Evolutionary conservation across 352 stramenopile species (phyloP).

Genomic region (Albugo laibachii): DNA sequence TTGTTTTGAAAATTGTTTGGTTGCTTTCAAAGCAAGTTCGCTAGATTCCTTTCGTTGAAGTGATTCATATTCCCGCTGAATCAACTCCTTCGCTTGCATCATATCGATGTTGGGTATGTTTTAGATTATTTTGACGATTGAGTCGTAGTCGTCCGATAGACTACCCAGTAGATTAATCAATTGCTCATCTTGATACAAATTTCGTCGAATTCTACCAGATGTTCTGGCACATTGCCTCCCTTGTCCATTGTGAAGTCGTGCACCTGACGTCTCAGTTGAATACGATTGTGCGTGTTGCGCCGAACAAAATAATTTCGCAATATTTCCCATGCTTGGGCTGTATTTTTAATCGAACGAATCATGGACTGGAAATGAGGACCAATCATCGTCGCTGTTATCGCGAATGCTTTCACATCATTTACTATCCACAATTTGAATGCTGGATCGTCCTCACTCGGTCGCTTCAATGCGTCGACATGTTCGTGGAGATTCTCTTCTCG

Average conservation of each 20-base stretch:
- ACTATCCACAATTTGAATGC: neutral
- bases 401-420: neutral
- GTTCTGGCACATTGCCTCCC: conserved; percentile 5
- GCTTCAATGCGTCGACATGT: conserved; percentile 3
- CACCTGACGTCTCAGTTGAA: conserved; percentile 9
- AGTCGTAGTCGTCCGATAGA: conserved; percentile 7
- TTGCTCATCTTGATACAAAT: conserved; percentile 8
- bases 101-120: conserved; percentile 1
- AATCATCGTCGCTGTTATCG: neutral
- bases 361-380: conserved; percentile 2
- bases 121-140: conserved; percentile 10
- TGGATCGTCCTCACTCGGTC: neutral
- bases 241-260: conserved; percentile 5
- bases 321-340: conserved; percentile 5
- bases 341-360: conserved; percentile 1
- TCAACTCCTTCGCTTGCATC: conserved; percentile 9
- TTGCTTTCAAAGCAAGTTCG: neutral
- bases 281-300: conserved; percentile 7
- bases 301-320: conserved; percentile 8
- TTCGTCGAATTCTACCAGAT: conserved; percentile 9
- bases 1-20: neutral
- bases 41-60: neutral
- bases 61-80: conserved; percentile 3
- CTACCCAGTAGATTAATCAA: neutral
- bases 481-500: neutral